These are phyloP conservation scores for Apiospora hydei DNA, from an alignment of 2,329 filamentous ascomycete genomes.

Conservation along the genomic window DNA sequence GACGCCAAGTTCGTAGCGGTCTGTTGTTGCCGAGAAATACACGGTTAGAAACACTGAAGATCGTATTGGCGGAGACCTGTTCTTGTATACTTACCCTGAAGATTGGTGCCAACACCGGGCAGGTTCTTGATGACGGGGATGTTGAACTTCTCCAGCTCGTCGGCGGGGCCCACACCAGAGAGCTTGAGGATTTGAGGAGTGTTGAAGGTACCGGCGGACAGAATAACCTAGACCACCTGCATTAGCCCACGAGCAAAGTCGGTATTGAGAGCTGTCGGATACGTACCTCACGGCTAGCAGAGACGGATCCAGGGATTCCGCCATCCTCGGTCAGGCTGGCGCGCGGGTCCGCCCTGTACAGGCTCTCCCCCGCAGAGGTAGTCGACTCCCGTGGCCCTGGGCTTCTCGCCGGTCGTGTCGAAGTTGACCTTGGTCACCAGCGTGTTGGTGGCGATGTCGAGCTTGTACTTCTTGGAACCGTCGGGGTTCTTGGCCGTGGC, in stretches of 20 bases:
- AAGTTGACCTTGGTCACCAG: slow-evolving; percentile 51
- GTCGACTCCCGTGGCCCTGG: slow-evolving; percentile 50
- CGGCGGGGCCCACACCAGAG: slow-evolving; percentile 52
- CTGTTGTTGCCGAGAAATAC: no score
- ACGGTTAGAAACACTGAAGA: no score
- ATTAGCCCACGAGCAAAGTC: not conserved
- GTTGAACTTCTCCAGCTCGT: slow-evolving; percentile 47
- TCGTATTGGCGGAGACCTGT: no score
- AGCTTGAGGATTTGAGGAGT: slow-evolving; percentile 55
- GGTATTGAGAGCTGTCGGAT: slow-evolving; percentile 27
- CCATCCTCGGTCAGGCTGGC: slow-evolving; percentile 36
- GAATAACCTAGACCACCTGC: slow-evolving; percentile 49
- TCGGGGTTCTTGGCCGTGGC: slow-evolving; percentile 54
- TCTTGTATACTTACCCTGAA: slow-evolving; percentile 57
- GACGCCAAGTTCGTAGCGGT: slow-evolving; percentile 58
- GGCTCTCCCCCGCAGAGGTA: slow-evolving; percentile 47
- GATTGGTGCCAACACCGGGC: slow-evolving; percentile 68
- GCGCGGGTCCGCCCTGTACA: slow-evolving; percentile 52
- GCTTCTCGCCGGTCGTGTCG: slow-evolving; percentile 38
- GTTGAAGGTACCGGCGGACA: slow-evolving; percentile 56
- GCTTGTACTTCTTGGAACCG: slow-evolving; percentile 51
- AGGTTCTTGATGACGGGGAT: slow-evolving; percentile 63
- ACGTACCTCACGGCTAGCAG: slow-evolving; percentile 19
- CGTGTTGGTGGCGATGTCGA: slow-evolving; percentile 44
- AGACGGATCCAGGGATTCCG: slow-evolving; percentile 24